phyloP scores from a whole-genome alignment of 768 basidiomycete species.

The Rhodotorula paludigena region DNA sequence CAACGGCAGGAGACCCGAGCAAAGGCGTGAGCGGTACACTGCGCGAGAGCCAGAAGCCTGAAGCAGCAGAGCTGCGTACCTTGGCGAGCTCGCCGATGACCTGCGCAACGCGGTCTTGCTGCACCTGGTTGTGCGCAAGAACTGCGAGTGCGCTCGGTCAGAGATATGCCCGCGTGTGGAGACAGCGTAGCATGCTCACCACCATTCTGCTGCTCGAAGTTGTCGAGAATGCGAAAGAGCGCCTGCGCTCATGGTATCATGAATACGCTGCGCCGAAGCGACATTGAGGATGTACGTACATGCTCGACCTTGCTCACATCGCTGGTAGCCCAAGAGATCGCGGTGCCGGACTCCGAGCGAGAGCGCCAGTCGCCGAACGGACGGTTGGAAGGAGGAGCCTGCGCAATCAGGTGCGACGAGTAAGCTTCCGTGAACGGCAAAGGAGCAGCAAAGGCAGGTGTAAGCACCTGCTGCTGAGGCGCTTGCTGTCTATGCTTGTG shows the following conservation, averaged over 20 bases:
- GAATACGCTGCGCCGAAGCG: fast-evolving
- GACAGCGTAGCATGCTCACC: not conserved
- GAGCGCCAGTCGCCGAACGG: not conserved
- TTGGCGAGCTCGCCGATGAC: conserved; percentile 28
- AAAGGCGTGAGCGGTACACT: too few species aligned
- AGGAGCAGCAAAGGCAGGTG: too few species aligned
- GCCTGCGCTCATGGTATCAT: not conserved
- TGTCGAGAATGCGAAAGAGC: conserved; percentile 6
- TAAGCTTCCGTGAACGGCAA: too few species aligned
- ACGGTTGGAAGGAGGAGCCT: too few species aligned
- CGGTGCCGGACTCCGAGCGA: not conserved
- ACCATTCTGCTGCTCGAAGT: conserved; percentile 10
- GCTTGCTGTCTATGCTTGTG: not conserved
- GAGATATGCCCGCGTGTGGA: not conserved
- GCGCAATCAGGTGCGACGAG: too few species aligned
- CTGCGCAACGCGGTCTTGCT: conserved; percentile 12
- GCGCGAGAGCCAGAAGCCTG: too few species aligned
- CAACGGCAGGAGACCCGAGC: too few species aligned
- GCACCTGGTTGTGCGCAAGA: not conserved
- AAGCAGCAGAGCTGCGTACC: not conserved
- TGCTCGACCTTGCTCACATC: conserved; percentile 1
- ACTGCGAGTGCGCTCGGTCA: not conserved
- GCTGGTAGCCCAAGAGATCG: not conserved
- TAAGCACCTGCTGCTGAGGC: not conserved
- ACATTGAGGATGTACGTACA: not conserved